These are phyloP conservation scores for Mortierella sp. DNA, from an alignment of 371 early-diverging fungal species.

Conservation along the genomic window DNA sequence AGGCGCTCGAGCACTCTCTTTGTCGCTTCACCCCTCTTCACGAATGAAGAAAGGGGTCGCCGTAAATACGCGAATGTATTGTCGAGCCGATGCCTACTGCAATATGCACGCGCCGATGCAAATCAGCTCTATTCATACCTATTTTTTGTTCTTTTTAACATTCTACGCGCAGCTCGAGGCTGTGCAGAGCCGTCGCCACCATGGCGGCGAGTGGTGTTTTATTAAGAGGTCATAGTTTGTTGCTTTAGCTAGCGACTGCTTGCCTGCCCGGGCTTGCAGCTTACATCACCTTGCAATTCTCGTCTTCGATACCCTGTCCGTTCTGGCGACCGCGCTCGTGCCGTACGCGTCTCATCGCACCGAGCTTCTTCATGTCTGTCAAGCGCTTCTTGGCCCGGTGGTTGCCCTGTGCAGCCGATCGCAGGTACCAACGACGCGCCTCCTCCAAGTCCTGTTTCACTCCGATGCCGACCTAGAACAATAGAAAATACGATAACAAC, in stretches of 20 bases:
- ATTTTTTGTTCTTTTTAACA: background rate
- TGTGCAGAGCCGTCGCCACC: no score
- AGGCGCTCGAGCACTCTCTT: no score
- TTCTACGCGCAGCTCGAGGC: background rate
- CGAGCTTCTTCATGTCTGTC: slow-evolving; percentile 76
- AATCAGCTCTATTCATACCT: background rate
- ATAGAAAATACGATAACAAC: background rate
- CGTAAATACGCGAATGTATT: no score
- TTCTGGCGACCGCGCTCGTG: slow-evolving; percentile 40
- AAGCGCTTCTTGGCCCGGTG: slow-evolving; percentile 78
- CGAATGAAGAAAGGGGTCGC: background rate
- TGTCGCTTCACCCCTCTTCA: background rate
- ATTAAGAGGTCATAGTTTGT: no score
- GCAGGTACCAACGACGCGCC: slow-evolving; percentile 81
- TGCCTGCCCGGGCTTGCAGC: no score
- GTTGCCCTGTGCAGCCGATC: slow-evolving; percentile 81
- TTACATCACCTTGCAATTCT: slow-evolving; percentile 8
- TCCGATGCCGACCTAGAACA: slow-evolving; percentile 72
- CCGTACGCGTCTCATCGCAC: slow-evolving; percentile 53
- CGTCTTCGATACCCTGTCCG: slow-evolving; percentile 10
- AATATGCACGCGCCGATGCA: background rate
- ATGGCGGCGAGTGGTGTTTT: no score
- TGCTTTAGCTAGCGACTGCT: no score
- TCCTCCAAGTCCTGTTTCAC: slow-evolving; percentile 73
- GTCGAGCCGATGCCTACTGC: background rate